A percentile compares a stretch with the other conserved stretches of the same genome.
phyloP scores from a whole-genome alignment of 2,329 filamentous ascomycete species.

The Fusarium beomiforme region DNA sequence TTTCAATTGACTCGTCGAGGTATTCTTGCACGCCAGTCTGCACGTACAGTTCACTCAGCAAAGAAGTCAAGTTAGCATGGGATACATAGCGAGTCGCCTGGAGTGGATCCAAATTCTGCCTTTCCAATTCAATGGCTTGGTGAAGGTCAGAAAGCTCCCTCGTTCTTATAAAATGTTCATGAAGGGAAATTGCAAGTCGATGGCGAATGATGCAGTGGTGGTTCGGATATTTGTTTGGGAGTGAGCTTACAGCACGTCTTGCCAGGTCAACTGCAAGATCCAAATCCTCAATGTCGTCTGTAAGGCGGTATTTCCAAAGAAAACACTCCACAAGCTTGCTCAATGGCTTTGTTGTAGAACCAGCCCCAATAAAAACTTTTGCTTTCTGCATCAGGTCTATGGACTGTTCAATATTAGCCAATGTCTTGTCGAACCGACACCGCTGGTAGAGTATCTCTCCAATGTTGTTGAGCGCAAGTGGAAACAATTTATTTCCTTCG shows the following conservation, averaged over 20 bases:
- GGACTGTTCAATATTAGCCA: fast-evolving
- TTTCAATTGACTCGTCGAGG: not conserved
- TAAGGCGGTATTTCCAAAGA: not conserved
- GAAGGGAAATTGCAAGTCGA: not conserved
- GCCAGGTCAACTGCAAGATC: not conserved
- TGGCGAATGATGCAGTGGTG: not conserved
- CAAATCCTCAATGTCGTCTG: fast-evolving
- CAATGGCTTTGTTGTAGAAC: fast-evolving
- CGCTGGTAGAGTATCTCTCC: fast-evolving
- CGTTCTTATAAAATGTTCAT: not conserved
- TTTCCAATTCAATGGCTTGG: not conserved
- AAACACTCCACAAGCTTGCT: not conserved
- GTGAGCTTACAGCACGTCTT: not conserved
- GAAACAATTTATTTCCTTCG: fast-evolving
- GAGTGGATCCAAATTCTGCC: not conserved
- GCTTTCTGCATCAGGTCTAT: fast-evolving
- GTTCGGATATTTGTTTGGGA: not conserved
- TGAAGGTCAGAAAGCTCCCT: fast-evolving
- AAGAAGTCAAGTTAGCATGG: not conserved
- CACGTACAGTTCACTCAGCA: not conserved
- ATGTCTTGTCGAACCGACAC: not conserved
- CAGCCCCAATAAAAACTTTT: fast-evolving
- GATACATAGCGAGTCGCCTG: not conserved
- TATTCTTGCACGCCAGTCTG: fast-evolving
- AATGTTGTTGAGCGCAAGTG: fast-evolving